These are phyloP conservation scores for Lachancea sp. DNA, from an alignment of 805 yeast genomes.

Conservation along the genomic window DNA sequence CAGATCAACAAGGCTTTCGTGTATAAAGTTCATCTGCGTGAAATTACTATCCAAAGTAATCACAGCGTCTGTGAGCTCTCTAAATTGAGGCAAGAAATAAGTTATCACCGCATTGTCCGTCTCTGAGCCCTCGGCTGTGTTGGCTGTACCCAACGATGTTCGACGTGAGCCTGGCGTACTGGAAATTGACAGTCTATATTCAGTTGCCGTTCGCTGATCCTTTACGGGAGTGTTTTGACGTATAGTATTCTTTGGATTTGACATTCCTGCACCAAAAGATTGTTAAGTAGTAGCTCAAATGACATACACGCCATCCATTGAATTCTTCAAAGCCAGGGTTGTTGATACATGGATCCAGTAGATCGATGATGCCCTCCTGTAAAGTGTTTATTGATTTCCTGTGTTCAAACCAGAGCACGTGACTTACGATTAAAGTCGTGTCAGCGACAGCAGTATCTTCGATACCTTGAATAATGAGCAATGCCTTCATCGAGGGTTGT, in stretches of 20 bases:
- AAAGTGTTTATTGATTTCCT: too few relatives aligned
- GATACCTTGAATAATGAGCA: too few relatives aligned
- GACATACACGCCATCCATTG: background rate
- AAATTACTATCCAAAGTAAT: constrained; percentile 54
- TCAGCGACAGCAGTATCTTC: too few relatives aligned
- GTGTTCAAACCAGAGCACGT: too few relatives aligned
- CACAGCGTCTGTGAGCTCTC: constrained; percentile 42
- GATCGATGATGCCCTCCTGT: too few relatives aligned
- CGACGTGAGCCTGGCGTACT: constrained; percentile 32
- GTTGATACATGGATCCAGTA: too few relatives aligned
- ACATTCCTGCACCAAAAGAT: background rate
- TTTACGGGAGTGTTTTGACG: constrained; percentile 10
- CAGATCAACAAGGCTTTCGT: constrained; percentile 55
- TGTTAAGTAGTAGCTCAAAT: background rate
- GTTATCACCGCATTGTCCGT: constrained; percentile 29
- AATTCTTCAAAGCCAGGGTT: background rate
- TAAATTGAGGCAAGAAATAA: constrained; percentile 37
- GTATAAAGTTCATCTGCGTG: constrained; percentile 49
- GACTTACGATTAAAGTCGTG: too few relatives aligned
- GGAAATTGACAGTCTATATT: constrained; percentile 37
- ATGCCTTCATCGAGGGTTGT: background rate
- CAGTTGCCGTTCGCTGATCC: constrained; percentile 26
- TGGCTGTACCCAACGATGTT: constrained; percentile 23
- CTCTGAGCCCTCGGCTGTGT: constrained; percentile 9
- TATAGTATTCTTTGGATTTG: background rate